Base-by-base conservation (phyloP, 352 stramenopile species). In the Pythium insidiosum region DNA sequence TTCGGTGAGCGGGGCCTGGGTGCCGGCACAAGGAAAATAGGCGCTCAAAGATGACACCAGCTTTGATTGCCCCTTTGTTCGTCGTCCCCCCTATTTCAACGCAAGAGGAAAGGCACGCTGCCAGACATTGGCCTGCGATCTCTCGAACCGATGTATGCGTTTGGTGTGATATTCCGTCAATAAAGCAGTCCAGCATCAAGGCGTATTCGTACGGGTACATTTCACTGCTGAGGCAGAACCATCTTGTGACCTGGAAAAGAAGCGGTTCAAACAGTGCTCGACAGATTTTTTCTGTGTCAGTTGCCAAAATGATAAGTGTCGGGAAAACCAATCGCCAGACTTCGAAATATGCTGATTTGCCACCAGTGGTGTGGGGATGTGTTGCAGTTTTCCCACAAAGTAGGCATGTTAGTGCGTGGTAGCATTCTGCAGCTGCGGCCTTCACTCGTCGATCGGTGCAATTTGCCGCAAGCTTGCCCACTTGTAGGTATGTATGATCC, bases 11-110 rank as follows among this genome's bases (percentile, higher is more conserved):
- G 40, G 64, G 58, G 13, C 60, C 63, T 18, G 80, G 73, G 39
- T 93, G 80, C 0, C 61, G 66, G 37, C 73, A 88, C 6, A 93
- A 44, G 18, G 73, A 78, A 48, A 90, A 90, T 4, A 93, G 23
- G 24, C 75, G 63, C 26, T 87, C 60, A 26, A 93, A 87, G 13
- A 93, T 65, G 6, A 62, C 43, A 13, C 74, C 66, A 4, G 61
- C 57, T 13, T 74, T 71, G 12, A 41, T 29, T 2, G 62, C 23
- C 22, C 26, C 43, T 46, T 15, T 36, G 22, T n/a, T 53, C 40
- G 39, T 63, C 35, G 22, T 25, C 15, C 18, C 11, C 0, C 28
- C 37, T 6, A 9, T 28, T 49, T 88, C 69, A 29, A 80, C 36
- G 23, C 60, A 53, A 3, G 65, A 52, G 15, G 63, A 69, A 15